phyloP scores from a whole-genome alignment of 2,329 filamentous ascomycete genomes.

The Nemania sp. region DNA sequence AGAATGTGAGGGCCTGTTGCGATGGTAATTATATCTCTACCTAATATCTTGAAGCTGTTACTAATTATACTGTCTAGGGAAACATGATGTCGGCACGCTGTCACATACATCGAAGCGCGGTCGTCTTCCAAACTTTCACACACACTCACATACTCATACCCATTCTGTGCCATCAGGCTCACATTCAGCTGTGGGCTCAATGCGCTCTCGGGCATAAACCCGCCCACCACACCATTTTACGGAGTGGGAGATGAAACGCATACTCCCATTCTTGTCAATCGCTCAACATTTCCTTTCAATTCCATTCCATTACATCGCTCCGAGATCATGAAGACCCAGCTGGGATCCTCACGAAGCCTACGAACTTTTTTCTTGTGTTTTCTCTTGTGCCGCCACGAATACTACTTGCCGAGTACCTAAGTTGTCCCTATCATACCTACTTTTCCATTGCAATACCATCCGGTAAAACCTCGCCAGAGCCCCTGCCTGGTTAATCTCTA shows the following conservation, averaged over 20 bases:
- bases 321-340: constrained; percentile 28
- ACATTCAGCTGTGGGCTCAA: constrained; percentile 40
- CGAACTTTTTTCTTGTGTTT: constrained; percentile 27
- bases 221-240: constrained; percentile 17
- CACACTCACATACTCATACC: constrained; percentile 46
- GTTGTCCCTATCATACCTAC: not conserved
- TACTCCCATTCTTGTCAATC: constrained; percentile 39
- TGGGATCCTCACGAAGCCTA: constrained; percentile 38
- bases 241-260: not conserved
- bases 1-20: constrained; percentile 97
- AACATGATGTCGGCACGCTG: constrained; percentile 77
- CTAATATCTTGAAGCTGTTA: not conserved
- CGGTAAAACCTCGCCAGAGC: constrained; percentile 5
- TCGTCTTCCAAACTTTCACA: constrained; percentile 53
- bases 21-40: constrained; percentile 77
- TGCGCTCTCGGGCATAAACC: constrained; percentile 53
- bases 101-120: constrained; percentile 61
- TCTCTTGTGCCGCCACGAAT: not conserved
- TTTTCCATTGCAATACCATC: constrained; percentile 4
- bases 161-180: constrained; percentile 51
- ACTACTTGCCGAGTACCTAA: constrained; percentile 29
- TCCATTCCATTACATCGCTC: constrained; percentile 10
- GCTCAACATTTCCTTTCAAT: constrained; percentile 28
- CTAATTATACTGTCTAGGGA: constrained; percentile 61
- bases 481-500: constrained; percentile 22